Base-by-base conservation (phyloP, 352 stramenopile species). In the Globisporangium abappressorium region DNA sequence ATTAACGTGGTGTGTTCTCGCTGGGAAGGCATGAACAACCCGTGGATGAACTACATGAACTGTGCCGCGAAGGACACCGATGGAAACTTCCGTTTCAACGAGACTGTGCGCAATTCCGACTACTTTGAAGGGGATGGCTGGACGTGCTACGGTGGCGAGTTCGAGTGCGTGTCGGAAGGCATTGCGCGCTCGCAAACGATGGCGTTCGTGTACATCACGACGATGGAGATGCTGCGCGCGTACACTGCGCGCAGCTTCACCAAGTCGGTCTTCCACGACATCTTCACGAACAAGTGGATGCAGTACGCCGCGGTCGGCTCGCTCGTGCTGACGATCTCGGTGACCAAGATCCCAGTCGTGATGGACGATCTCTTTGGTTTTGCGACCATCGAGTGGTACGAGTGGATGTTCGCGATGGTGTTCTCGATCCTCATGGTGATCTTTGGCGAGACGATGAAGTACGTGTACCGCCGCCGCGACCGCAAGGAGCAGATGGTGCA, bases 261-360 rank as follows among this genome's bases (percentile, higher is more conserved):
- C 0, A 89, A 92, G 64, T 87, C 81, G 30, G 75, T 92, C 9
- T 92, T 88, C 66, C 73, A 84, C 43, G 73, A 90, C 62, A 79
- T 89, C 56, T 88, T 90, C 68, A 72, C 79, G 60, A 92, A 92
- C 75, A 92, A 92, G 79, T 92, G 79, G 79, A 90, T 92, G 82
- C 81, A 90, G 61, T 84, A 82, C 70, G 84, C 84, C 26, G 81
- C 84, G 36, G 64, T 90, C 15, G 84, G 82, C 18, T 90, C 80
- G 8, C 51, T 92, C 8, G 68, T 73, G 1, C 57, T 92, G 47
- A 92, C 84, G n/a, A 28, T 91, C 0, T 86, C 74, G 3, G 80
- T 92, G 64, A 92, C 82, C 1, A 90, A 87, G 59, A 89, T 92
- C 62, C 82, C 82, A 18, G 72, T 90, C 36, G 66, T 92, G 55